Evolutionary conservation across 2,329 filamentous ascomycete species (phyloP), one percentile per base, ranked within the genome.

Genomic region (Xylariaceae sp.): DNA sequence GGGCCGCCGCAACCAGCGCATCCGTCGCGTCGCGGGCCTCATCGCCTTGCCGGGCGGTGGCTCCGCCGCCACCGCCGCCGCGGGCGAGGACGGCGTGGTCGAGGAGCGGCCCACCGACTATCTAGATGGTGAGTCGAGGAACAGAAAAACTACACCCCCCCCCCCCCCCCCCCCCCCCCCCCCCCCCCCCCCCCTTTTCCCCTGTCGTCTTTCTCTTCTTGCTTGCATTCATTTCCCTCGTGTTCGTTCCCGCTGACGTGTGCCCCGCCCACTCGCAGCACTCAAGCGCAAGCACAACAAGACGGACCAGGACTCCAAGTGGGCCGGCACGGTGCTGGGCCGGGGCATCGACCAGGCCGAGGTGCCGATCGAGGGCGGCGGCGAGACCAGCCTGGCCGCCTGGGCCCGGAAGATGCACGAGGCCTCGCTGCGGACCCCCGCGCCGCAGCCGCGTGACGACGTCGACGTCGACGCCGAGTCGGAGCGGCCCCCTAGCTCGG

Each of bases 211-310:
- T n/a, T n/a, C n/a, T n/a, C n/a, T n/a, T n/a, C n/a, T n/a, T n/a
- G n/a, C n/a, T n/a, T n/a, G n/a, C n/a, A n/a, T n/a, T n/a, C n/a
- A n/a, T n/a, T n/a, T n/a, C n/a, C n/a, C n/a, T n/a, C n/a, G n/a
- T n/a, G n/a, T n/a, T n/a, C n/a, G n/a, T n/a, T n/a, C n/a, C n/a
- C n/a, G n/a, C n/a, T n/a, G n/a, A n/a, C n/a, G n/a, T n/a, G n/a
- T n/a, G n/a, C n/a, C n/a, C n/a, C 27, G 11, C 27, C 13, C 17
- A 16, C 12, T 19, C 25, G 35, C 44, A 84, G 83, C 79, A 4
- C 65, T 96, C 26, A 95, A 94, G 60, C 92, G 89, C 62, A 94
- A 93, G 54, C 85, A 94, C 58, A 88, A 81, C 62, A 93, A 92
- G 49, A 84, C 83, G 1, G 85, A 83, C 42, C 87, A 93, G 51